These are phyloP conservation scores for Chytriomyces confervae DNA, from an alignment of 192 early-diverging fungal species.

Conservation along the genomic window DNA sequence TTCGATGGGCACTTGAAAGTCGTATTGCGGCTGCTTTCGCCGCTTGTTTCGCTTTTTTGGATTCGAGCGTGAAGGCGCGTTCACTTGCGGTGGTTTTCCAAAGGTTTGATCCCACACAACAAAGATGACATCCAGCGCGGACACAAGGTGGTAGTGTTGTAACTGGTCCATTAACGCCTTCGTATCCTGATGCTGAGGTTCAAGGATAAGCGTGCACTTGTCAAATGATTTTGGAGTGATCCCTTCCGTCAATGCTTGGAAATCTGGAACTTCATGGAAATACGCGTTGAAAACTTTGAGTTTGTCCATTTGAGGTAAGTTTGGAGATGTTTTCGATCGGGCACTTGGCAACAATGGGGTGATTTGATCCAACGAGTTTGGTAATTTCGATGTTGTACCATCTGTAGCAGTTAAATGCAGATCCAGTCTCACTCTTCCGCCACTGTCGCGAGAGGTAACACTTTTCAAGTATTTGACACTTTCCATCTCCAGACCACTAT, in stretches of 20 bases:
- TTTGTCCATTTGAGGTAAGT: constrained; percentile 24
- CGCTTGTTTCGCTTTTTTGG: constrained; percentile 3
- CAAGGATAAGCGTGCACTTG: constrained; percentile 40
- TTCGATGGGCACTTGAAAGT: constrained; percentile 35
- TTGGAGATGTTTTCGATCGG: neutral
- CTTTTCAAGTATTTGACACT: neutral
- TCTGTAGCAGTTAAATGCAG: neutral
- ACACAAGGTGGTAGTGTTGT: constrained; percentile 32
- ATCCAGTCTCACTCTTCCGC: constrained; percentile 6
- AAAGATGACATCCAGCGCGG: constrained; percentile 34
- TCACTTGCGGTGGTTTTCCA: constrained; percentile 29
- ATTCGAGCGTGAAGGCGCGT: constrained; percentile 6
- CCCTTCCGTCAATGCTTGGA: neutral
- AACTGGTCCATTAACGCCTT: constrained; percentile 11
- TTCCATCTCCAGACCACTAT: neutral
- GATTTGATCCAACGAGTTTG: neutral
- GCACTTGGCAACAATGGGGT: constrained; percentile 9
- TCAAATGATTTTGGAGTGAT: constrained; percentile 36
- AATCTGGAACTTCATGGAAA: constrained; percentile 3
- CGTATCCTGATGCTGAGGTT: neutral
- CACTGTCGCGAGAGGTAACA: neutral
- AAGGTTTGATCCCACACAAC: constrained; percentile 37
- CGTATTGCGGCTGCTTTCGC: constrained; percentile 17
- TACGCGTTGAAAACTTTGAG: constrained; percentile 14
- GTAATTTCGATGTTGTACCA: neutral